Base-by-base conservation (phyloP, 805 yeast genomes). In the Teunomyces funiuensis region DNA sequence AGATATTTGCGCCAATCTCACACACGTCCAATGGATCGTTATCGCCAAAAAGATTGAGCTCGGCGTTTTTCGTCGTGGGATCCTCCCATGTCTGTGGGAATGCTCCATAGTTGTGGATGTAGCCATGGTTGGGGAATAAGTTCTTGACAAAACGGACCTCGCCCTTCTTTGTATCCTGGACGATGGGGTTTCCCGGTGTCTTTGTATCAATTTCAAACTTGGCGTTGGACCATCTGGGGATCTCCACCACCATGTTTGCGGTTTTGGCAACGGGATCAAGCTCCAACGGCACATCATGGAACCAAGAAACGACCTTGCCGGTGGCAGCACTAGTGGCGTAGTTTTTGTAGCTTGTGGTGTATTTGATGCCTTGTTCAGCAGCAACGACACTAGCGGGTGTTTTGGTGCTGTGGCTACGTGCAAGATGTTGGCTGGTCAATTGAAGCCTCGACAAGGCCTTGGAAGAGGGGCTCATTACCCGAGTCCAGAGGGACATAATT, bases 41-140 rank as follows among this genome's bases (percentile, higher is more conserved):
- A 67, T 91, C 99, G 46, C 99, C 99, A 46, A 66, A 60, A 15
- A 65, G 55, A 10, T 56, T 62, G 19, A 79, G 58, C 70, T 81
- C 64, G 68, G 55, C 63, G 41, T 61, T 54, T 34, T 56, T 80
- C 56, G 69, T 70, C 44, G 83, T 78, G n/a, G 95, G 95, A 59
- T 93, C 95, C 66, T 91, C 99, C 98, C 98, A 91, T 3, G 98
- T 91, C 69, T 87, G 95, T 13, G 95, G 90, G 53, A 87, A 72
- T 3, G 95, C 91, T 33, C 96, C 95, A 58, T 88, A 88, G 65
- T 88, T 88, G 63, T 83, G 90, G 42, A 88, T 83, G 61, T 86
- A 87, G 1, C 96, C 96, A 52, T 83, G 83, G 60, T 76, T 82
- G 6, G 96, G 96, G 69, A 83, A 88, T 16, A 86, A 68, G 65